These are phyloP conservation scores for Astrothelium subdiscretum DNA, from an alignment of 495 filamentous ascomycete species.

Conservation along the genomic window DNA sequence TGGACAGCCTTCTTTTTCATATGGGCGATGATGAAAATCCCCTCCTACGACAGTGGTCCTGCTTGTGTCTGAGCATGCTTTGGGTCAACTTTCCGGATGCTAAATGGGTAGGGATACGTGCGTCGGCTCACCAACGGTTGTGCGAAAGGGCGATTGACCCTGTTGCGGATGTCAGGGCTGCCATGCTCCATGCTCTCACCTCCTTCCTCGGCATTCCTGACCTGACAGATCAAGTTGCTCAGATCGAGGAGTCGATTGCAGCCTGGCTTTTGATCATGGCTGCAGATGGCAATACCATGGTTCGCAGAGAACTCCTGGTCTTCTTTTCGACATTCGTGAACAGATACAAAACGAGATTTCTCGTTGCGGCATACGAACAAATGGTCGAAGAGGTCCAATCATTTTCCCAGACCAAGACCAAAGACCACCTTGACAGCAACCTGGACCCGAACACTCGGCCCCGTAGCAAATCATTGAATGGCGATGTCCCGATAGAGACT, in stretches of 20 bases:
- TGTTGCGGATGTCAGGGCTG: conserved; percentile 88
- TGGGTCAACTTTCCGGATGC: conserved; percentile 86
- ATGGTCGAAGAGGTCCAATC: conserved; percentile 53
- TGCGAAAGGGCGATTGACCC: conserved; percentile 73
- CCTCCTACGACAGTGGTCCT: conserved; percentile 88
- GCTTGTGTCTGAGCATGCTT: conserved; percentile 88
- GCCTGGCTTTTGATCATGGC: conserved; percentile 76
- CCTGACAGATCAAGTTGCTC: conserved; percentile 41
- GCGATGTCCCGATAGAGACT: conserved; percentile 14
- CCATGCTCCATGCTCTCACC: conserved; percentile 84
- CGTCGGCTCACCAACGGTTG: conserved; percentile 64
- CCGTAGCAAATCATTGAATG: background rate
- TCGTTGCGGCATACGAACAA: conserved; percentile 87
- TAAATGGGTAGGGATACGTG: conserved; percentile 85
- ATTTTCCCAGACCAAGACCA: background rate
- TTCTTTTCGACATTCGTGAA: conserved; percentile 89
- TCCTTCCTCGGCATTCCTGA: conserved; percentile 91
- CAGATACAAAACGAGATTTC: conserved; percentile 82
- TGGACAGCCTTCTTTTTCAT: conserved; percentile 71
- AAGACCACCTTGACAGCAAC: background rate
- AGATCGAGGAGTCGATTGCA: conserved; percentile 69
- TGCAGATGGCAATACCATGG: conserved; percentile 82
- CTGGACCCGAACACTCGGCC: conserved; percentile 8
- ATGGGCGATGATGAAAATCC: conserved; percentile 78
- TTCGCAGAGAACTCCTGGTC: conserved; percentile 82